Conservation (phyloP, 768 basidiomycete genomes). For the Fistulinella prunicolor region DNA sequence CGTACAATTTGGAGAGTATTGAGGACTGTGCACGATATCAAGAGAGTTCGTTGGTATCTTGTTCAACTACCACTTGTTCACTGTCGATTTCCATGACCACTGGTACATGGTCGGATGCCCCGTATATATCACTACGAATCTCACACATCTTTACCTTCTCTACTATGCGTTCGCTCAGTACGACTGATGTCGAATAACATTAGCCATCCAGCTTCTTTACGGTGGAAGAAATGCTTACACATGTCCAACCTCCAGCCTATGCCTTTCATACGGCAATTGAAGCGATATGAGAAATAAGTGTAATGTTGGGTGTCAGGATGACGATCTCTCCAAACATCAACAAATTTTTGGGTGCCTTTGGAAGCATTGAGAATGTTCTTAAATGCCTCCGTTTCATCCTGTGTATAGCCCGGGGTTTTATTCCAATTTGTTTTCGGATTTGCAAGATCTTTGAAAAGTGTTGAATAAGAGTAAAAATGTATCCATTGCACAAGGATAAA, state of each 20-base stretch:
- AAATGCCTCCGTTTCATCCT: slow-evolving; percentile 76
- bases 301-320: slow-evolving; percentile 73
- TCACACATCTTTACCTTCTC: slow-evolving; percentile 76
- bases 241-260: slow-evolving; percentile 87
- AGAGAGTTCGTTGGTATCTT: neutral
- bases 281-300: slow-evolving; percentile 82
- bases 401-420: slow-evolving; percentile 82
- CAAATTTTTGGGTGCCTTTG: slow-evolving; percentile 46
- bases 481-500: slow-evolving; percentile 21
- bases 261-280: slow-evolving; percentile 75
- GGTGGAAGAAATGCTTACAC: slow-evolving; percentile 50
- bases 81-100: slow-evolving; percentile 72
- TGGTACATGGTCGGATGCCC: slow-evolving; percentile 85
- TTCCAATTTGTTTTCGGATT: slow-evolving; percentile 81
- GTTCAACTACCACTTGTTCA: slow-evolving; percentile 27
- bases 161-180: slow-evolving; percentile 67
- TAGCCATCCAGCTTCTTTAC: neutral
- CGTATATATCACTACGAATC: slow-evolving; percentile 81
- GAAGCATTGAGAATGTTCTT: slow-evolving; percentile 61
- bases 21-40: slow-evolving; percentile 6
- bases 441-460: slow-evolving; percentile 51
- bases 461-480: neutral
- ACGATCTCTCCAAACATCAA: slow-evolving; percentile 76
- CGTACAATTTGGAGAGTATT: slow-evolving; percentile 80
- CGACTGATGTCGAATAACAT: slow-evolving; percentile 44